Evolutionary conservation across 495 filamentous ascomycete genomes (phyloP), one percentile per base, ranked within the genome.

Genomic region (Trichoderma reesei): DNA sequence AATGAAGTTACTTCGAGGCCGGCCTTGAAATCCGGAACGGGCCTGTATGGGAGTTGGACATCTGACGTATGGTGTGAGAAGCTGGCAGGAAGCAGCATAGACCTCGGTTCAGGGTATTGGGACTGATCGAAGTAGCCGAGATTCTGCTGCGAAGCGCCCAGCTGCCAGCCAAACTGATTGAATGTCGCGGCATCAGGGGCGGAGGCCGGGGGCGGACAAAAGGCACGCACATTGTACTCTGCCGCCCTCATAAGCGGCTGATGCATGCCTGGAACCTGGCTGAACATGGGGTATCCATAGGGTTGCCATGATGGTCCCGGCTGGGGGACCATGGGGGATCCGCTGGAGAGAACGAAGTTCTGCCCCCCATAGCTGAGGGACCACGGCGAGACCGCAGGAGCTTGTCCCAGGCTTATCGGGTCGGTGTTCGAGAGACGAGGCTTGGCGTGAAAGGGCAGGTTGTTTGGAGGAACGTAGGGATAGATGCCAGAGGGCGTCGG

Each of bases 401-500:
- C 46, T 6, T 56, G 42, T 4, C 44, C 63, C n/a, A 39, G n/a
- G 11, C 33, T 26, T n/a, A 26, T 41, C 34, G 9, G 63, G 13
- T 64, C 31, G 3, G 41, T 31, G 3, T 41, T 20, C 7, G 5
- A 14, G 20, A 38, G 11, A 41, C 31, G 61, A 8, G 37, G 26
- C 6, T 44, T 62, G 16, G 37, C 36, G 13, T 39, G 46, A 26
- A 44, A 37, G 51, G 44, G 42, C 46, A 66, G 42, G 42, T 41
- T 61, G 37, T 60, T 64, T 4, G 33, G 48, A 5, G 33, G 34
- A 1, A 34, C 14, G 3, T 36, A 64, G 7, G 46, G 31, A 7
- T 41, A 38, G 18, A 41, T 34, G 4, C 34, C 59, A 5, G 77
- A 77, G 31, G 75, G 74, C 13, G 72, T 72, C 7, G 83, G 80